phyloP scores from a whole-genome alignment of 176 grass and related monocot genomes.

The Triticum dicoccoides region DNA sequence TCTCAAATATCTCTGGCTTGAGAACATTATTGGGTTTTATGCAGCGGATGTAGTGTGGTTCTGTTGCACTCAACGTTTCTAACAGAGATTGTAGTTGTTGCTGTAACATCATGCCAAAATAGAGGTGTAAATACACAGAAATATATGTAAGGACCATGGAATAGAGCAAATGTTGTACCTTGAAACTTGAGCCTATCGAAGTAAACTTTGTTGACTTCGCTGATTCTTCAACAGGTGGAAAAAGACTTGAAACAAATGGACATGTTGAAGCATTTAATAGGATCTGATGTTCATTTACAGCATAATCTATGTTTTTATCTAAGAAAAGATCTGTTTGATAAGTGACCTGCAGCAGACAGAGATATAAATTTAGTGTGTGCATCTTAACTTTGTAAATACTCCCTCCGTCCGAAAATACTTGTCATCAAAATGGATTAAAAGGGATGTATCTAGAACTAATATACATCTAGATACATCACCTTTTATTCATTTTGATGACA shows the following conservation, averaged over 20 bases:
- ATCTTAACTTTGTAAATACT: neutral
- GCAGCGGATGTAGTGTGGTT: conserved; percentile 91
- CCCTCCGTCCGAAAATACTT: no score
- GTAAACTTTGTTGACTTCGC: conserved; percentile 89
- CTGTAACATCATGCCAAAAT: conserved; percentile 52
- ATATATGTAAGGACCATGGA: neutral
- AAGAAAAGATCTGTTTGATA: conserved; percentile 93
- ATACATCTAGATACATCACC: no score
- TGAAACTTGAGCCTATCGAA: conserved; percentile 88
- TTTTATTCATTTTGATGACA: no score
- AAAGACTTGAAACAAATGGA: conserved; percentile 85
- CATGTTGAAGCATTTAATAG: conserved; percentile 83
- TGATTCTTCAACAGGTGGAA: conserved; percentile 81
- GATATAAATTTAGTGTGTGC: neutral
- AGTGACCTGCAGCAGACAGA: conserved; percentile 56
- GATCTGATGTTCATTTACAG: conserved; percentile 89
- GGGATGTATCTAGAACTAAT: no score
- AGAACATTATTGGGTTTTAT: conserved; percentile 96
- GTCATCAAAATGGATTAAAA: no score
- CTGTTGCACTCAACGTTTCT: conserved; percentile 86
- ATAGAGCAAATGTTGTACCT: conserved; percentile 50
- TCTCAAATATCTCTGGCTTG: conserved; percentile 92
- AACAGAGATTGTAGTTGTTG: conserved; percentile 92
- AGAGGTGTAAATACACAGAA: conserved; percentile 2
- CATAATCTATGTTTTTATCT: conserved; percentile 99